A percentile compares a stretch with the other conserved stretches of the same genome.
Conservation (phyloP, 768 basidiomycete species). For the Trametes sanguinea region DNA sequence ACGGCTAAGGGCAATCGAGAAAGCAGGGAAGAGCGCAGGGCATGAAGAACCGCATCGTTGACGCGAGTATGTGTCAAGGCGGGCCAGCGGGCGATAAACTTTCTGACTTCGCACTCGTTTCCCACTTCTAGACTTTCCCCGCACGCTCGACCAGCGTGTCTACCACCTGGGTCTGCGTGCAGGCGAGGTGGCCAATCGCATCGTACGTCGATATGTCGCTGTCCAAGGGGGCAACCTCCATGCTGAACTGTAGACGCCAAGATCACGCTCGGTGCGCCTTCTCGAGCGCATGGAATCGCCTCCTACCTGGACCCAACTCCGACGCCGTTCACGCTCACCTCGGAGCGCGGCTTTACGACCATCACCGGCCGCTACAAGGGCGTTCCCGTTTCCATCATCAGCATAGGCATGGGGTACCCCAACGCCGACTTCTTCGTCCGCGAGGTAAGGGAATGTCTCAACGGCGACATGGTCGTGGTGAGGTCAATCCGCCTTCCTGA, state of each 20-base stretch:
- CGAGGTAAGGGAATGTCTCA: slow-evolving; percentile 73
- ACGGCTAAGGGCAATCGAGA: background rate
- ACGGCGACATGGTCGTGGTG: slow-evolving; percentile 58
- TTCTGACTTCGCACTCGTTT: slow-evolving; percentile 8
- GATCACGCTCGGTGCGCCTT: slow-evolving; percentile 76
- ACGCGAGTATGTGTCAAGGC: slow-evolving; percentile 20
- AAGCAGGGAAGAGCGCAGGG: background rate
- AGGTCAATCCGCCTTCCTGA: slow-evolving; percentile 36
- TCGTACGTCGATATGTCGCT: slow-evolving; percentile 45
- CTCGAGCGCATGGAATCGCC: slow-evolving; percentile 65
- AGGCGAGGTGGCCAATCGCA: slow-evolving; percentile 81
- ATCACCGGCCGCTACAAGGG: slow-evolving; percentile 46
- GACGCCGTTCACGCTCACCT: slow-evolving; percentile 59
- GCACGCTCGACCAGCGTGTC: slow-evolving; percentile 69
- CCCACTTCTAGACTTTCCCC: slow-evolving; percentile 64
- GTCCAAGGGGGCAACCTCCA: slow-evolving; percentile 6
- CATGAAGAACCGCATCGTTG: slow-evolving; percentile 20
- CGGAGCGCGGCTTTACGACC: slow-evolving; percentile 70
- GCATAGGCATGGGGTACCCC: slow-evolving; percentile 82
- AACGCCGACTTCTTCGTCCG: slow-evolving; percentile 88
- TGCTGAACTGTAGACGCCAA: slow-evolving; percentile 31
- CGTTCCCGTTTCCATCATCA: slow-evolving; percentile 68
- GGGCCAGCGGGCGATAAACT: slow-evolving; percentile 2
- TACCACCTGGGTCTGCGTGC: slow-evolving; percentile 77
- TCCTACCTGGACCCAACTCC: slow-evolving; percentile 59